Percentiles rank a stretch among this genome's conserved stretches.
Conservation (phyloP, 129 eudicot genomes). For the Centrapalus pauciflorus region DNA sequence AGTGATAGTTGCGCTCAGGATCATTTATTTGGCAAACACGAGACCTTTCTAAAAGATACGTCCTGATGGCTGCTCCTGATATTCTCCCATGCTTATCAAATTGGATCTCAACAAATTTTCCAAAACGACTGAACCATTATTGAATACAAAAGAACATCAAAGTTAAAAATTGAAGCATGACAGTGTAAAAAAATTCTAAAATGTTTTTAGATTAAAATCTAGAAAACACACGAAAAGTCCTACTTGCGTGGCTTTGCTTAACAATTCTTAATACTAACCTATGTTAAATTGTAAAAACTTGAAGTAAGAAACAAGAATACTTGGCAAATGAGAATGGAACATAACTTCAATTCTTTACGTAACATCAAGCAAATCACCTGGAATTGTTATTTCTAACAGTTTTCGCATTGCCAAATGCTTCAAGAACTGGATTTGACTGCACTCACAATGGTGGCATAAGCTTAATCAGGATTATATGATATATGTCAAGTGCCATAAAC, state of each 20-base stretch:
- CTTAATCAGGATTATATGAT: too few relatives aligned
- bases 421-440: slow-evolving; percentile 99
- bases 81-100: slow-evolving; percentile 97
- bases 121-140: slow-evolving; percentile 81
- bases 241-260: background rate
- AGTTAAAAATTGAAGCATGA: slow-evolving; percentile 7
- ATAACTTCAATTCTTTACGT: background rate
- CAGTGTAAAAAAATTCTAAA: background rate
- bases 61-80: slow-evolving; percentile 99
- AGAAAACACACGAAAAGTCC: background rate
- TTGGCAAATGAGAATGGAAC: too few relatives aligned
- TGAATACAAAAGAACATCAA: slow-evolving; percentile 1
- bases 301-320: too few relatives aligned
- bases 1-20: slow-evolving; percentile 97
- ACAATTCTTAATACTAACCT: too few relatives aligned
- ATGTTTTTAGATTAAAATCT: background rate
- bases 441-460: slow-evolving; percentile 18
- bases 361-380: slow-evolving; percentile 50
- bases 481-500: slow-evolving; percentile 3
- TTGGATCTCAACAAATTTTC: slow-evolving; percentile 99
- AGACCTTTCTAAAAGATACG: slow-evolving; percentile 95
- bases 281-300: too few relatives aligned
- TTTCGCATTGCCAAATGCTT: slow-evolving; percentile 99
- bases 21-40: slow-evolving; percentile 96
- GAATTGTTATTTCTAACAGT: slow-evolving; percentile 99